phyloP scores from a whole-genome alignment of 257 asterid genomes.

The Catharanthus roseus region DNA sequence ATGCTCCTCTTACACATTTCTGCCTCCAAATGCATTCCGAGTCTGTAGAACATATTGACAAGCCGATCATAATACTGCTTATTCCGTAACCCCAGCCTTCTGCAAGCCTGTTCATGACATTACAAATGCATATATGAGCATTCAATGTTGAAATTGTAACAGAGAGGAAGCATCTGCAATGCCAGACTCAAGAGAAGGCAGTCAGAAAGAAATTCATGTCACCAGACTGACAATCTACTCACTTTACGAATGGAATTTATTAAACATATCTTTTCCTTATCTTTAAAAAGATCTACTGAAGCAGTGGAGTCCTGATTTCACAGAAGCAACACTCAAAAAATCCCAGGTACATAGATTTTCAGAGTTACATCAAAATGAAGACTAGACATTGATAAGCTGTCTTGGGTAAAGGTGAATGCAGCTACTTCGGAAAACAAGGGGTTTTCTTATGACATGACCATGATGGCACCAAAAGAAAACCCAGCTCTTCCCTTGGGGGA shows the following conservation, averaged over 20 bases:
- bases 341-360: neutral
- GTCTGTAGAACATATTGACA: conserved; percentile 49
- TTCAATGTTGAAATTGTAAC: neutral
- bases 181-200: conserved; percentile 5
- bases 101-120: conserved; percentile 49
- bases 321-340: neutral
- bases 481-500: conserved; percentile 1
- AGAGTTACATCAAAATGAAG: neutral
- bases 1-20: conserved; percentile 55
- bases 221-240: neutral
- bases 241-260: neutral
- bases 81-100: conserved; percentile 67
- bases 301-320: neutral
- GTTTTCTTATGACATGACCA: neutral
- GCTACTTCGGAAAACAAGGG: neutral
- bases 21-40: conserved; percentile 57
- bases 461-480: neutral
- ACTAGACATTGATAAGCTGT: neutral
- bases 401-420: neutral
- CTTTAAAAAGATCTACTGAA: neutral
- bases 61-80: conserved; percentile 69
- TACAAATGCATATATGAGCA: conserved; percentile 4
- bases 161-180: neutral
- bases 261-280: neutral
- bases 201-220: neutral